Percentiles rank a stretch among this genome's conserved stretches.
These are phyloP conservation scores for Oenanthe sinensis DNA, from an alignment of 129 eudicot genomes.

Conservation along the genomic window DNA sequence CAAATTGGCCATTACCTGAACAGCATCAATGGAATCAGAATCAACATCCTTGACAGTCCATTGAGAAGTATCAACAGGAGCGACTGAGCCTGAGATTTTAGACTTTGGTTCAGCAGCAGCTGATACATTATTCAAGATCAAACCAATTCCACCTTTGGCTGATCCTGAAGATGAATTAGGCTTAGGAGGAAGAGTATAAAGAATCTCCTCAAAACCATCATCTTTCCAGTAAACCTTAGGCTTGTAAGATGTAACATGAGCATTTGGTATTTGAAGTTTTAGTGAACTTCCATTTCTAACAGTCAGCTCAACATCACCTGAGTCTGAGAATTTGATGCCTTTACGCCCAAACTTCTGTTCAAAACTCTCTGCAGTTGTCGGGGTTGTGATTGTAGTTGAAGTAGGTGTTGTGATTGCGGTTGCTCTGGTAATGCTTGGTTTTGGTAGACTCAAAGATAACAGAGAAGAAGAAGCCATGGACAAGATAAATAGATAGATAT, in stretches of 20 bases:
- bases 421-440: constrained; percentile 39
- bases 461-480: constrained; percentile 66
- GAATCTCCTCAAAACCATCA: constrained; percentile 73
- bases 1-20: constrained; percentile 43
- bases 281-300: constrained; percentile 87
- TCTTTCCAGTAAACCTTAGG: constrained; percentile 97
- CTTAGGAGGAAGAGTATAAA: constrained; percentile 36
- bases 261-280: constrained; percentile 61
- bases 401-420: constrained; percentile 16
- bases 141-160: constrained; percentile 68
- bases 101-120: constrained; percentile 12
- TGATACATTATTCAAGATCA: constrained; percentile 42
- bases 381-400: constrained; percentile 25
- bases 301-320: constrained; percentile 59
- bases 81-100: constrained; percentile 23
- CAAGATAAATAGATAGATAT: constrained; percentile 7
- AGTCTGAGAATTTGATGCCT: constrained; percentile 62
- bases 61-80: constrained; percentile 30
- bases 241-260: constrained; percentile 75
- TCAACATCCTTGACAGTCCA: constrained; percentile 80
- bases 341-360: constrained; percentile 77
- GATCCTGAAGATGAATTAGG: not conserved
- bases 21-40: constrained; percentile 89
- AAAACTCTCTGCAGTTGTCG: constrained; percentile 37
- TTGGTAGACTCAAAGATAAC: constrained; percentile 56